These are phyloP conservation scores for Gossypium mustelinum DNA, from an alignment of 345 rosid species.

Conservation along the genomic window DNA sequence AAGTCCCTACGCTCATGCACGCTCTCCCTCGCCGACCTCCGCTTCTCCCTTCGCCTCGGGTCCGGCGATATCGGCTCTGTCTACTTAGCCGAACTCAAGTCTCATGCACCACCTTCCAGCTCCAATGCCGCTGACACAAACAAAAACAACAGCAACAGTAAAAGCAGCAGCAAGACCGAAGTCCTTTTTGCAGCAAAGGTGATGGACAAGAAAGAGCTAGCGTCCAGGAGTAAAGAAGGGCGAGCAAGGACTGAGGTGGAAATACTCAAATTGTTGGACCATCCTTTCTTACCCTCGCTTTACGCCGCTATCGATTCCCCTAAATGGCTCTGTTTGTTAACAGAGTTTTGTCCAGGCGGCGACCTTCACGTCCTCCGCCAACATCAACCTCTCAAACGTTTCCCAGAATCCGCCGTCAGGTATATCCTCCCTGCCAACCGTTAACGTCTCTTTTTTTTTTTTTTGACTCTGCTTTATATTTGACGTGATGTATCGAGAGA, in stretches of 20 bases:
- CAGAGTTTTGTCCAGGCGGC: slow-evolving; percentile 96
- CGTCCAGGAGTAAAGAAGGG: slow-evolving; percentile 69
- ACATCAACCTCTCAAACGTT: slow-evolving; percentile 67
- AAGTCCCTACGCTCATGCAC: slow-evolving; percentile 36
- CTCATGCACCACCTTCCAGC: slow-evolving; percentile 21
- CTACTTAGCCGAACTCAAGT: slow-evolving; percentile 66
- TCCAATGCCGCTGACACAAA: slow-evolving; percentile 11
- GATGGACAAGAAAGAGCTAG: slow-evolving; percentile 92
- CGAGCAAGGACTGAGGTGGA: slow-evolving; percentile 83
- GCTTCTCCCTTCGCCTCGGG: slow-evolving; percentile 77
- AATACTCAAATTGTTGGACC: slow-evolving; percentile 74
- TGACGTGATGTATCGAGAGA: slow-evolving; percentile 24
- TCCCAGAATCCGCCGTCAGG: slow-evolving; percentile 88
- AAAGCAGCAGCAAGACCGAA: not conserved
- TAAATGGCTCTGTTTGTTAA: slow-evolving; percentile 78
- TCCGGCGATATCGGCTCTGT: slow-evolving; percentile 95
- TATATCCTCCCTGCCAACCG: slow-evolving; percentile 30
- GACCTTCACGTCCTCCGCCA: slow-evolving; percentile 98
- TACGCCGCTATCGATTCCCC: slow-evolving; percentile 68
- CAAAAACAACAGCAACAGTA: not conserved
- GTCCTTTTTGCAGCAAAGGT: slow-evolving; percentile 67
- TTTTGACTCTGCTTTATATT: slow-evolving; percentile 4
- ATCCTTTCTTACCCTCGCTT: slow-evolving; percentile 82
- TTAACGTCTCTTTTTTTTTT: slow-evolving; percentile 13
- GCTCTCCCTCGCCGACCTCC: slow-evolving; percentile 68